Evolutionary conservation across 805 yeast species (phyloP).

Genomic region (Wickerhamiella azymoides): DNA sequence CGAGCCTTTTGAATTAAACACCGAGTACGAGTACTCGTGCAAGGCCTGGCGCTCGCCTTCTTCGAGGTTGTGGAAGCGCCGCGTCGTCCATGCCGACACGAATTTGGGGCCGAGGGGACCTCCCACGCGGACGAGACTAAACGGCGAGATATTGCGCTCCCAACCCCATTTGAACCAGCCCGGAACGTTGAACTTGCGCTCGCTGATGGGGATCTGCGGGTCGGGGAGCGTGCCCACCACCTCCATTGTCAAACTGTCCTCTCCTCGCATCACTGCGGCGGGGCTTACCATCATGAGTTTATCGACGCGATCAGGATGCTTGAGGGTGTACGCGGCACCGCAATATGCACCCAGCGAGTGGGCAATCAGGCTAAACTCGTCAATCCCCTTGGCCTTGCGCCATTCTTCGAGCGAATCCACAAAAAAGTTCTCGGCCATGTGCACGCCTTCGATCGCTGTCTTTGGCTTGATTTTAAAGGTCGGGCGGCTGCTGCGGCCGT

Average conservation of each 20-base stretch:
- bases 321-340: slow-evolving; percentile 50
- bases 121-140: slow-evolving; percentile 57
- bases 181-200: slow-evolving; percentile 30
- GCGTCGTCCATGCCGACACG: slow-evolving; percentile 77
- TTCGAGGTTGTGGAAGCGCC: slow-evolving; percentile 55
- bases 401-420: slow-evolving; percentile 51
- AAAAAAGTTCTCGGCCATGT: slow-evolving; percentile 47
- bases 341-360: slow-evolving; percentile 92
- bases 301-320: slow-evolving; percentile 44
- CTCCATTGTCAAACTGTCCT: slow-evolving; percentile 23
- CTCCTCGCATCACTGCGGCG: slow-evolving; percentile 56
- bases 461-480: slow-evolving; percentile 30
- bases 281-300: slow-evolving; percentile 76
- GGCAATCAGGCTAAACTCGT: slow-evolving; percentile 49
- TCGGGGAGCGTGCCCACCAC: slow-evolving; percentile 12
- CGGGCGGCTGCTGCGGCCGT: slow-evolving; percentile 80
- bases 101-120: slow-evolving; percentile 76
- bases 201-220: slow-evolving; percentile 10
- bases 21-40: slow-evolving; percentile 70
- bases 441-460: slow-evolving; percentile 27
- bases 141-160: slow-evolving; percentile 82
- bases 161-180: slow-evolving; percentile 67
- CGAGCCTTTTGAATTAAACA: slow-evolving; percentile 76
- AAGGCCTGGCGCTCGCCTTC: slow-evolving; percentile 36
- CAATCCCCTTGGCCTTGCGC: slow-evolving; percentile 38